phyloP scores from a whole-genome alignment of 129 eudicot genomes.

The Flaveria sonorensis region DNA sequence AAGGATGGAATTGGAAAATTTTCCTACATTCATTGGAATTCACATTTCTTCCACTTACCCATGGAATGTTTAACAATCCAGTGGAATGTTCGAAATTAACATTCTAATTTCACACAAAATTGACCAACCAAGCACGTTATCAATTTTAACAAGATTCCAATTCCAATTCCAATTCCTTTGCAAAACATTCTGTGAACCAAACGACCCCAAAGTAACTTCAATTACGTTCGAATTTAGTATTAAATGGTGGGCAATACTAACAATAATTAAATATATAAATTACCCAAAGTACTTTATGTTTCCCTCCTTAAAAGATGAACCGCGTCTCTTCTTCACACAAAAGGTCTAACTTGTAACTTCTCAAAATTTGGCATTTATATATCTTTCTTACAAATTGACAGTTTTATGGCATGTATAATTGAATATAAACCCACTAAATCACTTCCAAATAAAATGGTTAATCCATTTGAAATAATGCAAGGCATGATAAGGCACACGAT shows the following conservation, averaged over 20 bases:
- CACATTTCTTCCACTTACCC: too few relatives aligned
- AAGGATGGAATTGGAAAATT: too few relatives aligned
- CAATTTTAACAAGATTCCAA: too few relatives aligned
- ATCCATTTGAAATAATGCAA: not conserved
- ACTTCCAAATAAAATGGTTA: not conserved
- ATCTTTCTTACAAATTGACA: not conserved
- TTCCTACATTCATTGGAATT: too few relatives aligned
- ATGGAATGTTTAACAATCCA: too few relatives aligned
- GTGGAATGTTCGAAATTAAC: too few relatives aligned
- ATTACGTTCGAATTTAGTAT: too few relatives aligned
- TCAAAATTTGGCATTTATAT: not conserved
- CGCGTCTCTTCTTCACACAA: not conserved
- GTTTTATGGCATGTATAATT: not conserved
- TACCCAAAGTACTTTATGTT: not conserved
- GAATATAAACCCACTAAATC: not conserved
- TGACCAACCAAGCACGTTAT: too few relatives aligned
- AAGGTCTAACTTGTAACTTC: not conserved
- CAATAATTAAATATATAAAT: not conserved
- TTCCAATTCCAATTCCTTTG: too few relatives aligned
- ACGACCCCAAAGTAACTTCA: too few relatives aligned
- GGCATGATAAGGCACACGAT: not conserved
- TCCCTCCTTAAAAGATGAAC: not conserved
- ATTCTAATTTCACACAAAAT: too few relatives aligned
- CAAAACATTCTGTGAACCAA: too few relatives aligned
- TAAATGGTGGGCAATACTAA: not conserved